Conservation (phyloP, 495 filamentous ascomycete genomes). For the Podospora fimiseda region DNA sequence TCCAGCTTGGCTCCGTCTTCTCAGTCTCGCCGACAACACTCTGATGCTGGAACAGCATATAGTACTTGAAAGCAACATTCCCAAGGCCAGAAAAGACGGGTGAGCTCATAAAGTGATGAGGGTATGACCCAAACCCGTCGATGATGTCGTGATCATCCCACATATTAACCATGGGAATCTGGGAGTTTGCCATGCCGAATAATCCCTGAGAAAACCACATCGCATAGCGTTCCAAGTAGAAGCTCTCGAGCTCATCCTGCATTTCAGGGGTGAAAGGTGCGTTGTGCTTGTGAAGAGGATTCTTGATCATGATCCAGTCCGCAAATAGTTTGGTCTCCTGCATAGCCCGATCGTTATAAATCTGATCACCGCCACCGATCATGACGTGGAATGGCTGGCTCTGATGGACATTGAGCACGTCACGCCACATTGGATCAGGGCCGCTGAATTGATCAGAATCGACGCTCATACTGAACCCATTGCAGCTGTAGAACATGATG, state of each 20-base stretch:
- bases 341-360: constrained; percentile 86
- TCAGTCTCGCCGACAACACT: constrained; percentile 72
- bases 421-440: constrained; percentile 93
- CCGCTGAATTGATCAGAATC: constrained; percentile 75
- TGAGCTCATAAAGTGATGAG: constrained; percentile 85
- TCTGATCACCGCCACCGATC: constrained; percentile 94
- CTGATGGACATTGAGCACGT: constrained; percentile 89
- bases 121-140: constrained; percentile 91
- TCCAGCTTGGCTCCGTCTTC: constrained; percentile 83
- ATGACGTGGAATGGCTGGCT: constrained; percentile 94
- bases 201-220: constrained; percentile 94
- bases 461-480: constrained; percentile 82
- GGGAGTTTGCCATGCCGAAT: constrained; percentile 83
- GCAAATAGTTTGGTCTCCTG: constrained; percentile 66
- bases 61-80: constrained; percentile 92
- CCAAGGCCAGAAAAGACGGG: constrained; percentile 85
- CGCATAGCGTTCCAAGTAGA: constrained; percentile 80
- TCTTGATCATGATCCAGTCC: constrained; percentile 78
- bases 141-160: constrained; percentile 99
- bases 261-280: constrained; percentile 67
- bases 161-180: constrained; percentile 98
- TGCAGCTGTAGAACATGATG: constrained; percentile 97
- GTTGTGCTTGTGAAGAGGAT: constrained; percentile 68
- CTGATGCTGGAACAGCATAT: constrained; percentile 97
- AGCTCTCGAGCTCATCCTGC: constrained; percentile 76